Percentiles rank a stretch among this genome's conserved stretches.
Evolutionary conservation across 2,329 filamentous ascomycete species (phyloP).

Genomic region (Intubia oerlemansii): DNA sequence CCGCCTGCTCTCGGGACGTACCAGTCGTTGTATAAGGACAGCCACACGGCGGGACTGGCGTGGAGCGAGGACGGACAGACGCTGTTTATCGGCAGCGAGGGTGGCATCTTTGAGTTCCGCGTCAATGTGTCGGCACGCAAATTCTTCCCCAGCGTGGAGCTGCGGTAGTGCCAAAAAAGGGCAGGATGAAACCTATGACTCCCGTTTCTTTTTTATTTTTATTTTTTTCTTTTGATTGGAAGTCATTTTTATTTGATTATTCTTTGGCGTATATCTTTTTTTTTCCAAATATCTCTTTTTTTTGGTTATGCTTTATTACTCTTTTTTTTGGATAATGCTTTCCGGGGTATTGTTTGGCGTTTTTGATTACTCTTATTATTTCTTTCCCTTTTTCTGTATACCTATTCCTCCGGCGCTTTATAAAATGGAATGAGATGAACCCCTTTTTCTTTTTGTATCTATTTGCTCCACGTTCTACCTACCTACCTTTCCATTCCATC

Average conservation of each 20-base stretch:
- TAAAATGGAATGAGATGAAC: too few species aligned
- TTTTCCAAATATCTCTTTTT: background rate
- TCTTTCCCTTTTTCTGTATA: background rate
- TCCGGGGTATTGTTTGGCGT: background rate
- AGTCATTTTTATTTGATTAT: background rate
- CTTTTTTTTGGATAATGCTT: background rate
- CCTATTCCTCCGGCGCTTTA: too few species aligned
- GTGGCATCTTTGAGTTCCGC: constrained; percentile 55
- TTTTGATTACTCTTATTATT: background rate
- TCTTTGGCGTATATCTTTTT: background rate
- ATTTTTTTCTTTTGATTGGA: too few species aligned
- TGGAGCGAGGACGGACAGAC: constrained; percentile 40
- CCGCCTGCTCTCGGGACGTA: too few species aligned
- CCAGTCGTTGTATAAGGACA: constrained; percentile 41
- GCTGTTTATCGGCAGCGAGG: constrained; percentile 43
- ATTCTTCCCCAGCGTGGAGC: constrained; percentile 29
- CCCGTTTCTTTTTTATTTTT: background rate
- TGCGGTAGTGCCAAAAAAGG: constrained; percentile 25
- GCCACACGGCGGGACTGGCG: constrained; percentile 36
- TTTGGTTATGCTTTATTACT: background rate
- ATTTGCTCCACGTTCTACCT: background rate
- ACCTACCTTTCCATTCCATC: background rate
- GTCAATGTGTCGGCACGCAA: constrained; percentile 43
- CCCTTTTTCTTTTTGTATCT: too few species aligned
- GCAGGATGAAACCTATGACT: too few species aligned